Evolutionary conservation across 192 early-diverging fungal species (phyloP).

Genomic region (Backusella morwellensis): DNA sequence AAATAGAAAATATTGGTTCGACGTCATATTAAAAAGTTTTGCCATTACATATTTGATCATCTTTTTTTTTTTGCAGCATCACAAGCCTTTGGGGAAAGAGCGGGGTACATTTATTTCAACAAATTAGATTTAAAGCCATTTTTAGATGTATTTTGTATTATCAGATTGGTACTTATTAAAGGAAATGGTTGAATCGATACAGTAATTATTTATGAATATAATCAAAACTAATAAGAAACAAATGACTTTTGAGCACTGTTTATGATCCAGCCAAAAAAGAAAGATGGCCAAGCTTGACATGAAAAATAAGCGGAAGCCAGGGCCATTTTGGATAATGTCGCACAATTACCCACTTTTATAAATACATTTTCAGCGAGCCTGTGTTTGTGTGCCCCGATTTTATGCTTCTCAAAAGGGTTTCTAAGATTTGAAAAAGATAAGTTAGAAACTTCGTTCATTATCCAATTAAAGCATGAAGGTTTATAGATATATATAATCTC

Average conservation of each 20-base stretch:
- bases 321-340: neutral
- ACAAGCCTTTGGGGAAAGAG: constrained; percentile 2
- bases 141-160: neutral
- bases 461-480: neutral
- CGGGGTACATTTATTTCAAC: neutral
- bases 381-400: neutral
- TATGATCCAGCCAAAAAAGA: neutral
- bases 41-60: too few relatives aligned
- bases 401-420: neutral
- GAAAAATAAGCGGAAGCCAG: neutral
- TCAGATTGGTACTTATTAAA: neutral
- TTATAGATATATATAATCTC: neutral
- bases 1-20: neutral
- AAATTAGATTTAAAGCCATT: neutral
- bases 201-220: neutral
- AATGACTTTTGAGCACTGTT: neutral
- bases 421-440: neutral
- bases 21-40: neutral
- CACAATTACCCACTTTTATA: neutral
- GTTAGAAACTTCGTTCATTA: neutral
- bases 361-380: neutral
- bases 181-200: too few relatives aligned
- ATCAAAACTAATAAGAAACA: neutral
- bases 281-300: neutral
- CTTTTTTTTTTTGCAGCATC: neutral